A percentile compares a stretch with the other conserved stretches of the same genome.
These are phyloP conservation scores for Cladosporium sp. DNA, from an alignment of 2,329 filamentous ascomycete genomes.

Conservation along the genomic window DNA sequence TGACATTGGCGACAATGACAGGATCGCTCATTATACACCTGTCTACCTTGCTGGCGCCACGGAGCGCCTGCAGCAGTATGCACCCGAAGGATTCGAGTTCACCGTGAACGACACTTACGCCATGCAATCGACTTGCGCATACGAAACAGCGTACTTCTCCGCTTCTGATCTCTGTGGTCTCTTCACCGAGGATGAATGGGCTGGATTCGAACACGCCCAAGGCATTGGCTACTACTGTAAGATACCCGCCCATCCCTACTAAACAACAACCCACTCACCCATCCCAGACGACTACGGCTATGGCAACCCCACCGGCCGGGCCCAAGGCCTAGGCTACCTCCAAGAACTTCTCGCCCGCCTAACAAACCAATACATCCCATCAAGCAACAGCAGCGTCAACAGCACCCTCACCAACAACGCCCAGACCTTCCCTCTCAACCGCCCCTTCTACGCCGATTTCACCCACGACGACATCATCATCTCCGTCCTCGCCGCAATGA, in stretches of 20 bases:
- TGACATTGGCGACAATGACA: slow-evolving; percentile 39
- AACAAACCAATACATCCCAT: slow-evolving; percentile 42
- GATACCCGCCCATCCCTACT: slow-evolving; percentile 28
- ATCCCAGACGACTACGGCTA: slow-evolving; percentile 30
- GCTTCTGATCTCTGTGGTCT: slow-evolving; percentile 49
- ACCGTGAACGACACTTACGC: slow-evolving; percentile 48
- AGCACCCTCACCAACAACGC: slow-evolving; percentile 44
- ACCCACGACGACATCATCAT: slow-evolving; percentile 51
- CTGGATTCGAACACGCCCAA: slow-evolving; percentile 49
- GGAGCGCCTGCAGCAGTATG: slow-evolving; percentile 43
- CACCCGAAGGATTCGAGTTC: slow-evolving; percentile 45
- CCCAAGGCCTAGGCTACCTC: slow-evolving; percentile 51
- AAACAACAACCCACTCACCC: not conserved
- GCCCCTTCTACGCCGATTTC: slow-evolving; percentile 51
- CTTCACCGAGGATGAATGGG: slow-evolving; percentile 53
- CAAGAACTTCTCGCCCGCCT: slow-evolving; percentile 49
- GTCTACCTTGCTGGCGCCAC: slow-evolving; percentile 44
- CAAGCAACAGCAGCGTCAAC: slow-evolving; percentile 50
- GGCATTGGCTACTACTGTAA: slow-evolving; percentile 48
- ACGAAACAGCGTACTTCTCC: slow-evolving; percentile 49
- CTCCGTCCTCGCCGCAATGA: slow-evolving; percentile 48
- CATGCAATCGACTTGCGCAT: slow-evolving; percentile 49
- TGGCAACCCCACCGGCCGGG: slow-evolving; percentile 48
- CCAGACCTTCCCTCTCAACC: slow-evolving; percentile 43
- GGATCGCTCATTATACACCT: slow-evolving; percentile 42